phyloP scores from a whole-genome alignment of 805 yeast genomes.

The Yamadazyma insecticola region DNA sequence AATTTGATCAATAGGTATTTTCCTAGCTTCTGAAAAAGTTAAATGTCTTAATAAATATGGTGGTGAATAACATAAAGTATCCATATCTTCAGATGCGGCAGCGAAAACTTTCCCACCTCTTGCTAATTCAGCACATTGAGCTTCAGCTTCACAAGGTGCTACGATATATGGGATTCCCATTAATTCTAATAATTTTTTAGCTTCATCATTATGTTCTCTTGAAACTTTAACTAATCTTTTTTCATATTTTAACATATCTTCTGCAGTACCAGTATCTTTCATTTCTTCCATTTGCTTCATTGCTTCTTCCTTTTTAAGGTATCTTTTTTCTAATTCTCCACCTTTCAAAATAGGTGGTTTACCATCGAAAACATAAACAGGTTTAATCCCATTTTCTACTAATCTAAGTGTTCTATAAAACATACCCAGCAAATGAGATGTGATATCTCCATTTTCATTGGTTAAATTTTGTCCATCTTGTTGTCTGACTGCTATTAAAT shows the following conservation, averaged over 20 bases:
- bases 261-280: slow-evolving; percentile 75
- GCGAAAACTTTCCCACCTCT: slow-evolving; percentile 89
- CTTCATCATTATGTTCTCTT: slow-evolving; percentile 89
- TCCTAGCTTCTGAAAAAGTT: slow-evolving; percentile 91
- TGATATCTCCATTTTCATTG: slow-evolving; percentile 83
- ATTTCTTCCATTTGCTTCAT: slow-evolving; percentile 66
- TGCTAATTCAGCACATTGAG: slow-evolving; percentile 94
- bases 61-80: slow-evolving; percentile 88
- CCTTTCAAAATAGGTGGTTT: slow-evolving; percentile 94
- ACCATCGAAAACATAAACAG: slow-evolving; percentile 96
- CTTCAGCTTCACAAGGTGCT: slow-evolving; percentile 99
- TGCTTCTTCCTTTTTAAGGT: slow-evolving; percentile 78
- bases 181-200: slow-evolving; percentile 67
- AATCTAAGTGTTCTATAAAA: slow-evolving; percentile 88
- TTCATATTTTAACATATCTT: slow-evolving; percentile 71
- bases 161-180: slow-evolving; percentile 95
- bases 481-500: slow-evolving; percentile 92
- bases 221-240: slow-evolving; percentile 88
- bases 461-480: slow-evolving; percentile 94
- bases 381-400: slow-evolving; percentile 92
- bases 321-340: slow-evolving; percentile 86
- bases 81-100: slow-evolving; percentile 99
- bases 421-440: slow-evolving; percentile 93
- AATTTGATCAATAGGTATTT: slow-evolving; percentile 86
- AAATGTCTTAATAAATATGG: slow-evolving; percentile 81